Percentiles rank a stretch among this genome's conserved stretches.
phyloP scores from a whole-genome alignment of 306 rosid genomes.

The Acacia confusa region DNA sequence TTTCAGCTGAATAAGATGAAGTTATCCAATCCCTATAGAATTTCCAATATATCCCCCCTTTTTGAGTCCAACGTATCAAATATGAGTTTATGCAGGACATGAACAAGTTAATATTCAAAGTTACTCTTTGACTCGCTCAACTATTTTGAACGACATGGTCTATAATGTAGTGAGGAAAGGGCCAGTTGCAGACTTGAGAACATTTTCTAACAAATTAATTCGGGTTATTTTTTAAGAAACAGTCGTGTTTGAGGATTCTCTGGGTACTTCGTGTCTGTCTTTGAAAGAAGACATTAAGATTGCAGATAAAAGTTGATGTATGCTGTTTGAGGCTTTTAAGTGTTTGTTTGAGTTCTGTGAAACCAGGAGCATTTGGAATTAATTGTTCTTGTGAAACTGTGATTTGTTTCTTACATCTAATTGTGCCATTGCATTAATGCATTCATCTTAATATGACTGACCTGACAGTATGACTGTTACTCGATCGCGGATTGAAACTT shows the following conservation, averaged over 20 bases:
- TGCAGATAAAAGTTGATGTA: not conserved
- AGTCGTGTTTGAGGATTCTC: not conserved
- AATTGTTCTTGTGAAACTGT: conserved; percentile 16
- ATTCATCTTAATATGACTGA: conserved; percentile 32
- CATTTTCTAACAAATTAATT: not conserved
- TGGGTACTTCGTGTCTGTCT: not conserved
- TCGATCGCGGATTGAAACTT: conserved; percentile 85
- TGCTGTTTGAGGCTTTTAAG: conserved; percentile 11
- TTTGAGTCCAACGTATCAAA: not conserved
- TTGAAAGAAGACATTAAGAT: conserved; percentile 7
- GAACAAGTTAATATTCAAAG: not conserved
- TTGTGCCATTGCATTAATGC: conserved; percentile 11
- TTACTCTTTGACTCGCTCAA: not conserved
- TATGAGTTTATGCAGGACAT: not conserved
- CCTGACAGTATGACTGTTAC: conserved; percentile 77
- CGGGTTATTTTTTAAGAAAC: not conserved
- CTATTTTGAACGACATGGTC: not conserved
- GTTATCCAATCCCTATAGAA: not conserved
- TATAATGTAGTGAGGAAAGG: not conserved
- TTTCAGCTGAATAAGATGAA: not conserved
- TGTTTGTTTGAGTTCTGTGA: conserved; percentile 28
- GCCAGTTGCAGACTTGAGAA: not conserved
- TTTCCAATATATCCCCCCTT: not conserved
- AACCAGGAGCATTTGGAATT: conserved; percentile 5
- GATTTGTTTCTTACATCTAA: conserved; percentile 11